Evolutionary conservation across 2,329 filamentous ascomycete genomes (phyloP), one percentile per base, ranked within the genome.

Genomic region (Aspergillus hortae): DNA sequence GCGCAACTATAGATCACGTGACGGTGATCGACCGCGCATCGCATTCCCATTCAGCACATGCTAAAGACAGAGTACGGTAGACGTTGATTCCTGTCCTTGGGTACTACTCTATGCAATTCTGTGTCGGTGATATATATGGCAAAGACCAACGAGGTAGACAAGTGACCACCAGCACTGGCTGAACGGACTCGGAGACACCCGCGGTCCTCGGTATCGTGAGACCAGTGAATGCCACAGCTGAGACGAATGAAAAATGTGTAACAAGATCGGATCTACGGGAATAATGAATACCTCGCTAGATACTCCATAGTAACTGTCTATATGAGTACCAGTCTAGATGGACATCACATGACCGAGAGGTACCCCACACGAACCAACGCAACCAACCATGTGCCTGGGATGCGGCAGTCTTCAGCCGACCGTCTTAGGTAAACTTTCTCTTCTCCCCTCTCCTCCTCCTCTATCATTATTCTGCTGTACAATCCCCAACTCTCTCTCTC

Each of bases 271-370:
- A 41, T 32, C 33, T 23, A 46, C 45, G 38, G 52, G 36, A 53
- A 53, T 58, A 53, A 60, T 48, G 49, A 14, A 4, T 30, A 30
- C 27, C 25, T 27, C 6, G 1, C 25, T 10, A 30, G 6, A 11
- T 30, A 30, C 27, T 30, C 27, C 10, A 11, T 30, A 10, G 27
- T 19, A 3, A 3, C 19, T 19, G 19, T 19, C 19, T 11, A 11
- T 10, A 30, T 23, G 23, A 4, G 4, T 23, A 23, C 6, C 23
- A 30, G 27, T 30, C 2, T 30, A 30, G 7, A 30, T 30, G 7
- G 27, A 4, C 41, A 58, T 67, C 66, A 68, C 64, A 57, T 69
- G 66, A 67, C 61, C 17, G 14, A 19, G 40, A 46, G 57, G 51
- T 23, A 10, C 50, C 50, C 50, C 50, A 52, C 50, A 43, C 35